Evolutionary conservation across 2,329 filamentous ascomycete genomes (phyloP), one percentile per base, ranked within the genome.

Genomic region (Aspergillus brasiliensis): DNA sequence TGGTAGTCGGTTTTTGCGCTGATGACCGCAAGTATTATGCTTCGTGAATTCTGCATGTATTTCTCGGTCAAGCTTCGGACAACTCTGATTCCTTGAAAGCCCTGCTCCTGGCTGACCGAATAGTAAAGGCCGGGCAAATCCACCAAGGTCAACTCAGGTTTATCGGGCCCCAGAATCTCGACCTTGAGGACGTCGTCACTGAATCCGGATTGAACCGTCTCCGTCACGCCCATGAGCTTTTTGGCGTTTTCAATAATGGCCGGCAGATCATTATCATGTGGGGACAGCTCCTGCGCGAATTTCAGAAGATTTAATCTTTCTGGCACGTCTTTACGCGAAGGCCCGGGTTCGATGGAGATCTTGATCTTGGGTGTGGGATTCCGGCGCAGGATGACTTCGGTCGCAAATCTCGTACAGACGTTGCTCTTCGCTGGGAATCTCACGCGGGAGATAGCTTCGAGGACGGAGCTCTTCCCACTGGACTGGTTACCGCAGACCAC

Each of bases 361-460:
- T 73, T 72, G 17, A 84, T 73, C 2, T 67, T 73, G 0, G 75
- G 65, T 5, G 73, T 60, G 0, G 65, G 27, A 1, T 73, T 73
- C 3, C 79, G 78, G 2, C 82, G 78, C 8, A 88, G 75, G 17
- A 85, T 79, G 3, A 88, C 72, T 65, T 89, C 84, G 0, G 85
- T 88, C 0, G 86, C 82, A 60, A 88, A 88, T 0, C 84, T 78
- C 0, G 87, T 89, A 67, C 85, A 88, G 0, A 85, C 58, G 23
- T 76, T 81, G 13, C 82, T 81, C 5, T 86, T 83, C 10, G 81
- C 75, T 0, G 85, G 83, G 49, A 89, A 88, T 0, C 80, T 80
- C 1, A 90, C 82, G 8, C 83, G 80, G 0, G 86, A 85, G 49
- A 90, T 84, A 0, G 86, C 87, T 63, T 89, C 84, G 0, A 89